A percentile compares a stretch with the other conserved stretches of the same genome.
phyloP scores from a whole-genome alignment of 106 monocot species.

The Dendrobium nobile region DNA sequence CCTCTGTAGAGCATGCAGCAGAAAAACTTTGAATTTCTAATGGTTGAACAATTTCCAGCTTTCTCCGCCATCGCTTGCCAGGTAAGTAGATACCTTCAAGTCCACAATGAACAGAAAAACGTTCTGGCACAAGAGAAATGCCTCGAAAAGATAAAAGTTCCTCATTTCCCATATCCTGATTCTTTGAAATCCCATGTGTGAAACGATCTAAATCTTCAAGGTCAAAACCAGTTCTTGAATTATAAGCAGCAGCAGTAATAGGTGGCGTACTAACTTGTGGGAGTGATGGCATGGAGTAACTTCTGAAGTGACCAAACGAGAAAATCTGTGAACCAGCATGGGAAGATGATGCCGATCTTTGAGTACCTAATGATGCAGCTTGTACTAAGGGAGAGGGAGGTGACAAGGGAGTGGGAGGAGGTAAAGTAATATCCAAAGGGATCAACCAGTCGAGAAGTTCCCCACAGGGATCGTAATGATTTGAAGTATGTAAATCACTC shows the following conservation, averaged over 20 bases:
- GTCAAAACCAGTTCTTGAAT: conserved; percentile 31
- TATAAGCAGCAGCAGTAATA: conserved; percentile 16
- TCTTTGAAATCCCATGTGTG: conserved; percentile 41
- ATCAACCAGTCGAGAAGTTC: conserved; percentile 86
- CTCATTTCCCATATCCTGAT: conserved; percentile 27
- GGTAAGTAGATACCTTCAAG: conserved; percentile 86
- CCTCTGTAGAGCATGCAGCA: conserved; percentile 67
- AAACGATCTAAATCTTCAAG: conserved; percentile 64
- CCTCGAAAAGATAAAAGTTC: conserved; percentile 79
- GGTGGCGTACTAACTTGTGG: conserved; percentile 35
- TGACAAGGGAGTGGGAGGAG: conserved; percentile 47
- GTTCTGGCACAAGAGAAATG: conserved; percentile 70
- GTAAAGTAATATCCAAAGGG: conserved; percentile 63
- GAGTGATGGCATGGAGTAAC: conserved; percentile 82
- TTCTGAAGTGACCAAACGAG: conserved; percentile 84
- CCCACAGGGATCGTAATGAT: conserved; percentile 57
- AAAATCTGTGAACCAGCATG: conserved; percentile 78
- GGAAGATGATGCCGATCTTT: conserved; percentile 48
- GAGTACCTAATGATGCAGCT: conserved; percentile 33
- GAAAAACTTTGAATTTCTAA: conserved; percentile 82
- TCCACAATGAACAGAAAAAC: conserved; percentile 78
- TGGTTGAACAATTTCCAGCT: conserved; percentile 79
- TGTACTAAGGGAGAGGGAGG: conserved; percentile 35
- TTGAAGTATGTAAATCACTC: conserved; percentile 12
- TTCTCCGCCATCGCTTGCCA: conserved; percentile 76